Base-by-base conservation (phyloP, 2,329 filamentous ascomycete genomes). In the Aspergillus glaucus region DNA sequence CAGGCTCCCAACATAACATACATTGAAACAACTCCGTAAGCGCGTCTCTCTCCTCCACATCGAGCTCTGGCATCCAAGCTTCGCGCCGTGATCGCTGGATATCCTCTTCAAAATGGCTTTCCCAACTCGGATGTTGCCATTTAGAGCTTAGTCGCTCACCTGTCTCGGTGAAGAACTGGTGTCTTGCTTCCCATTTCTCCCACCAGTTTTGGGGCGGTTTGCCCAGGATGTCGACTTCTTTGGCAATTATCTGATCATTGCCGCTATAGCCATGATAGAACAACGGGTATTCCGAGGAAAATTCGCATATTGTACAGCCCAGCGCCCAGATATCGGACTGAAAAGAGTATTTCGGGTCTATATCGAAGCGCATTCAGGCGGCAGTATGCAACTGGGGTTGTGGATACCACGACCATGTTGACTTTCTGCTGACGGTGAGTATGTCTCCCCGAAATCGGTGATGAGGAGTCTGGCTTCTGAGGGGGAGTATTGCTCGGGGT, bases 1-100 rank as follows among this genome's bases (percentile, higher is more conserved):
- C 58, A 1, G 62, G 61, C 10, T 52, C 50, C 21, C 63, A 66
- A 32, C 30, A 44, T 17, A 69, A 48, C 64, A 68, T 69, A 6
- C 50, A 48, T 2, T 58, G 57, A 51, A 69, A 63, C 49, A 69
- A 46, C n/a, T 62, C 59, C 2, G 67, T 46, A 32, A 67, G 50
- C 1, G 54, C 57, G n/a, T 12, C 22, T 37, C 61, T 64, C 2
- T 61, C 65, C 2, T 61, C 53, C 28, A 49, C 36, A 1, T 47
- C 52, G 49, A 63, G 56, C 48, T 50, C 53, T 2, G 43, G 17
- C 6, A 49, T 21, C 8, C n/a, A 22, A 14, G 1, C 19, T 39
- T 57, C 51, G 21, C 48, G 50, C 44, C 56, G 51, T 48, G 45
- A 55, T 10, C 41, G 41, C 45, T 59, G 53, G 8, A 58, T 42